Conservation (phyloP, 148 eudicot species). For the Mesembryanthemum crystallinum region DNA sequence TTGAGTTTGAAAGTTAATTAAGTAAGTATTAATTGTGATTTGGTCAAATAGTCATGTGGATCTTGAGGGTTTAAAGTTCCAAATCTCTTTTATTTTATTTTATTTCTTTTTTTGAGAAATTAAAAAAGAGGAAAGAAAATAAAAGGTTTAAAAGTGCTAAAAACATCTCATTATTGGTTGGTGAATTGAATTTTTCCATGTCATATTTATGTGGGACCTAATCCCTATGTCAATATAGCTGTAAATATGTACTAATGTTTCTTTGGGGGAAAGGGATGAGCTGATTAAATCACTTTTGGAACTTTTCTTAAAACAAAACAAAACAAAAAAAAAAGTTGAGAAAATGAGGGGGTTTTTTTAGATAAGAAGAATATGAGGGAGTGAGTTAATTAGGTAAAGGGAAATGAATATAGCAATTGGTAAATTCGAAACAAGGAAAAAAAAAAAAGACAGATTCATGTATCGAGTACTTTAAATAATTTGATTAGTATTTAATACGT, state of each 20-base stretch:
- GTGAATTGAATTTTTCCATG: neutral
- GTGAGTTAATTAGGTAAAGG: too few relatives aligned
- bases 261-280: neutral
- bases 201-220: neutral
- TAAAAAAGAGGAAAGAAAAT: neutral
- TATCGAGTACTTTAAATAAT: neutral
- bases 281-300: neutral
- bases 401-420: too few relatives aligned
- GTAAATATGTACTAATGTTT: neutral
- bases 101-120: neutral
- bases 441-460: neutral
- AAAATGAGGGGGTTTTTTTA: neutral
- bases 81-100: neutral
- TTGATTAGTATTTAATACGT: too few relatives aligned
- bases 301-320: neutral
- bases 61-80: constrained; percentile 22
- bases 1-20: neutral
- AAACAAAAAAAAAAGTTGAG: neutral
- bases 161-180: constrained; percentile 23
- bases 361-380: too few relatives aligned
- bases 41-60: constrained; percentile 30
- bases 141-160: constrained; percentile 16
- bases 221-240: neutral
- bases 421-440: neutral
- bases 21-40: neutral